A percentile compares a stretch with the other conserved stretches of the same genome.
Conservation (phyloP, 2,329 filamentous ascomycete species). For the Claviceps humidiphila region DNA sequence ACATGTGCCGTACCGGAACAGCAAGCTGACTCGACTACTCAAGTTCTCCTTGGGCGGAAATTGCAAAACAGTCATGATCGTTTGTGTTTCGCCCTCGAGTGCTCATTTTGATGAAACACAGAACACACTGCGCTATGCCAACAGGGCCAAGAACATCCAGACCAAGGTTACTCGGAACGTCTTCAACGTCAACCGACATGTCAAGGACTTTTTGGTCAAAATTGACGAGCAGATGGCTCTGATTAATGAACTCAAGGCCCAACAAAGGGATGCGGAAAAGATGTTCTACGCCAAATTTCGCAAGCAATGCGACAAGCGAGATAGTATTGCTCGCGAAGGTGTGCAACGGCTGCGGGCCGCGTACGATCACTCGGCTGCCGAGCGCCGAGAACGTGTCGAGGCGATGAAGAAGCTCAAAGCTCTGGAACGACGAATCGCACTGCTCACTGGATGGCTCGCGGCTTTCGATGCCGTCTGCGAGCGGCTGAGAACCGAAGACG, state of each 20-base stretch:
- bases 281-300: constrained; percentile 77
- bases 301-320: constrained; percentile 79
- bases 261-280: constrained; percentile 79
- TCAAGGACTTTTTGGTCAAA: constrained; percentile 98
- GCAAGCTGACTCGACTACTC: constrained; percentile 84
- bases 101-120: constrained; percentile 97
- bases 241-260: constrained; percentile 88
- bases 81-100: constrained; percentile 92
- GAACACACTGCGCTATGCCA: constrained; percentile 93
- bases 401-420: constrained; percentile 73
- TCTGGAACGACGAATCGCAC: constrained; percentile 70
- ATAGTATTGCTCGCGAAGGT: constrained; percentile 62
- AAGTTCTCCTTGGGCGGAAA: constrained; percentile 97
- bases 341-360: constrained; percentile 66
- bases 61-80: constrained; percentile 99
- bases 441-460: constrained; percentile 85
- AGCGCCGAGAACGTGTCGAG: constrained; percentile 65
- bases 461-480: constrained; percentile 80
- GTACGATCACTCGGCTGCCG: constrained; percentile 65
- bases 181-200: constrained; percentile 96
- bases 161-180: constrained; percentile 99
- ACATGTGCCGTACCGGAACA: constrained; percentile 95
- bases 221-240: constrained; percentile 97
- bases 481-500: constrained; percentile 30
- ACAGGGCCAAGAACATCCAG: constrained; percentile 97